Percentiles rank a stretch among this genome's conserved stretches.
These are phyloP conservation scores for Cladosporium cucumerinum DNA, from an alignment of 2,329 filamentous ascomycete genomes.

Conservation along the genomic window DNA sequence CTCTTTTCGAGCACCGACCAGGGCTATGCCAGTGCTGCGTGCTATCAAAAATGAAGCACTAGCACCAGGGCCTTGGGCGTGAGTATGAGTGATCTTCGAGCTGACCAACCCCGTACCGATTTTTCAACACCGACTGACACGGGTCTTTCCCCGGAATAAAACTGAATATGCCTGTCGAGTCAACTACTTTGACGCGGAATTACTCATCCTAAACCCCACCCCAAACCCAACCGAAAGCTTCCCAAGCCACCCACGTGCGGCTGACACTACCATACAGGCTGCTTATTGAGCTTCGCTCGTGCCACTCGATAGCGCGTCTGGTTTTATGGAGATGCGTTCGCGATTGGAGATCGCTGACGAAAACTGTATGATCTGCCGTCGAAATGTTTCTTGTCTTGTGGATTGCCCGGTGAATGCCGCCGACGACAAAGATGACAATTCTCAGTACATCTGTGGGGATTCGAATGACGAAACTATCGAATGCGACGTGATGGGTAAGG, in stretches of 20 bases:
- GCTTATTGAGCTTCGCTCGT: background rate
- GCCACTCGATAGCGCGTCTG: background rate
- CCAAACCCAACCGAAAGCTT: slow-evolving; percentile 7
- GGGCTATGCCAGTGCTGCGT: background rate
- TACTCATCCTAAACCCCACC: slow-evolving; percentile 11
- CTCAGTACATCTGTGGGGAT: background rate
- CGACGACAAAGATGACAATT: background rate
- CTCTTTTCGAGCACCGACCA: background rate
- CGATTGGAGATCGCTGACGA: background rate
- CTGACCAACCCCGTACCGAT: slow-evolving; percentile 1
- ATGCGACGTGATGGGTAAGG: background rate
- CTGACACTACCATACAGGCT: background rate
- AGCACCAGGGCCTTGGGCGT: background rate
- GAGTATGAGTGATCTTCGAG: slow-evolving; percentile 4
- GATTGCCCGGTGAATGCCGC: background rate
- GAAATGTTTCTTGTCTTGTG: background rate
- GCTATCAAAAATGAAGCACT: background rate
- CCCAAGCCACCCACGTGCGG: slow-evolving; percentile 10
- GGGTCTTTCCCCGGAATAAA: background rate
- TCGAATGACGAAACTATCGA: background rate
- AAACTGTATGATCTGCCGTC: background rate
- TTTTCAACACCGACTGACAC: background rate
- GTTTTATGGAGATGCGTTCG: background rate
- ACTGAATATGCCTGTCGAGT: background rate
- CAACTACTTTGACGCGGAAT: background rate